Evolutionary conservation across 371 early-diverging fungal species (phyloP).

Genomic region (Rhizomucor miehei): DNA sequence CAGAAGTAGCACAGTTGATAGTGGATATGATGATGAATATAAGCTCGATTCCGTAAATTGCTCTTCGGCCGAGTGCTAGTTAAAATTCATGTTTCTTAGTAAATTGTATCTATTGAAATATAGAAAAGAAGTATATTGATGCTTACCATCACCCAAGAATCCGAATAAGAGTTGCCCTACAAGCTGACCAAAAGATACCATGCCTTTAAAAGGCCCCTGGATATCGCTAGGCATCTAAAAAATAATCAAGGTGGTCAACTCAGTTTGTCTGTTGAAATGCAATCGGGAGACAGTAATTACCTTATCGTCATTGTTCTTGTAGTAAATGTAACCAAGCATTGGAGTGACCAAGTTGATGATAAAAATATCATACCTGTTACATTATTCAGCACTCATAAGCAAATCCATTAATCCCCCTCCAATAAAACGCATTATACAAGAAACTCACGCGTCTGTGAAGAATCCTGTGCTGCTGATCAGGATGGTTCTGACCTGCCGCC

Average conservation of each 20-base stretch:
- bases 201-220: conserved; percentile 70
- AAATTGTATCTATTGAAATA: too few relatives aligned
- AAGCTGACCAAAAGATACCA: conserved; percentile 72
- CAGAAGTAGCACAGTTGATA: conserved; percentile 61
- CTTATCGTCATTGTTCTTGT: conserved; percentile 22
- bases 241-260: too few relatives aligned
- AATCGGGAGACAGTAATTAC: conserved; percentile 4
- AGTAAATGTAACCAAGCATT: conserved; percentile 70
- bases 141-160: conserved; percentile 67
- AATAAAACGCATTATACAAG: not conserved
- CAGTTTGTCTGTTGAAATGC: too few relatives aligned
- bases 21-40: conserved; percentile 54
- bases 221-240: conserved; percentile 45
- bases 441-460: conserved; percentile 55
- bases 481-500: conserved; percentile 15
- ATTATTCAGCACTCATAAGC: not conserved
- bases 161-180: conserved; percentile 80
- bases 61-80: conserved; percentile 58
- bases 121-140: conserved; percentile 60
- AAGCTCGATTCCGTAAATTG: conserved; percentile 64
- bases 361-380: conserved; percentile 51
- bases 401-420: not conserved
- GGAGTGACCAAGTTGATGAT: conserved; percentile 69
- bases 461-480: conserved; percentile 41
- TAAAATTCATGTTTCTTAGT: conserved; percentile 9